A percentile compares a stretch with the other conserved stretches of the same genome.
Conservation (phyloP, 2,329 filamentous ascomycete genomes). For the Colletotrichum aenigma region DNA sequence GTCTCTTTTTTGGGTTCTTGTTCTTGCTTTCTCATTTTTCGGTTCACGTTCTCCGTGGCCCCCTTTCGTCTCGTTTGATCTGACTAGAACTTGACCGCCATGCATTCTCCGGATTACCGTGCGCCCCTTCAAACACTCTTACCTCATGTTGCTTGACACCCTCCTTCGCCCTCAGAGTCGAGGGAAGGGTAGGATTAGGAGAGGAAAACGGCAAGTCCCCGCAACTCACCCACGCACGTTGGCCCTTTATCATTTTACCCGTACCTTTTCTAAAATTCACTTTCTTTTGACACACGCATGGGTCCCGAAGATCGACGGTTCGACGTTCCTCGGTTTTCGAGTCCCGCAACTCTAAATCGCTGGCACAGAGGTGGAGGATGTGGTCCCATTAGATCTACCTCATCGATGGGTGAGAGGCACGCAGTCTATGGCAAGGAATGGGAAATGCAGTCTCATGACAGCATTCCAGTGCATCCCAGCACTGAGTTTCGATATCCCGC, state of each 20-base stretch:
- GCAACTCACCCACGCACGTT: neutral
- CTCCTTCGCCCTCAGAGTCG: neutral
- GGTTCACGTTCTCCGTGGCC: neutral
- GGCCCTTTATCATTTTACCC: neutral
- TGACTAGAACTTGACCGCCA: neutral
- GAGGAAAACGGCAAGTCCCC: neutral
- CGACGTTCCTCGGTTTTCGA: neutral
- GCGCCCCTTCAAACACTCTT: neutral
- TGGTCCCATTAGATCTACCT: neutral
- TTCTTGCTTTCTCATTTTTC: neutral
- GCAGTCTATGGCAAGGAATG: neutral
- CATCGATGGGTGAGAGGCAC: neutral
- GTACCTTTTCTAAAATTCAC: neutral
- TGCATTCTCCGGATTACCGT: neutral
- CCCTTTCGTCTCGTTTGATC: neutral
- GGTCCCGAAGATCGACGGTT: conserved; percentile 10
- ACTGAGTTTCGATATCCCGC: neutral
- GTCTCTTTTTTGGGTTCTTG: neutral
- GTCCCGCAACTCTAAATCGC: conserved; percentile 18
- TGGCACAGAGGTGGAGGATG: neutral
- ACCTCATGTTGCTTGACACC: neutral
- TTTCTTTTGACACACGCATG: conserved; percentile 12
- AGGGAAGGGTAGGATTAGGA: neutral
- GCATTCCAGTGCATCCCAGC: neutral
- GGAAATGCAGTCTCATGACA: neutral